These are phyloP conservation scores for Bertia moriformis DNA, from an alignment of 2,329 filamentous ascomycete species.

Conservation along the genomic window DNA sequence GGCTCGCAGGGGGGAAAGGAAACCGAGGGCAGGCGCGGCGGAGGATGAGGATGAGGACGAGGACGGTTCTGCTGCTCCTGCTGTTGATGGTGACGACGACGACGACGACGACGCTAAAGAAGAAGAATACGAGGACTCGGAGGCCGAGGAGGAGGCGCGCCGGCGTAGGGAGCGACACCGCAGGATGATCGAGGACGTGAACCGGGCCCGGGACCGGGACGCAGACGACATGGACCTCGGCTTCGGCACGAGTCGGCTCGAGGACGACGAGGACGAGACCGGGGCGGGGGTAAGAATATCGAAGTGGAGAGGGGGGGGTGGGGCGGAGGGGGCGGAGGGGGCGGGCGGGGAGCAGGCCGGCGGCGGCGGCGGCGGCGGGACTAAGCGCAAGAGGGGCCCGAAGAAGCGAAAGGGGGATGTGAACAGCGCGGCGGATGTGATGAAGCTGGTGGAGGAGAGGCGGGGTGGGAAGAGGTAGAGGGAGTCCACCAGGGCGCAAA, in stretches of 20 bases:
- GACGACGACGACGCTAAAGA: conserved; percentile 5
- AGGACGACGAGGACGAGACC: conserved; percentile 80
- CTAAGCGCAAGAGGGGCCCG: no score
- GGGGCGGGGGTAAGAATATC: no score
- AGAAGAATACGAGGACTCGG: conserved; percentile 6
- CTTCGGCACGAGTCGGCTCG: conserved; percentile 76
- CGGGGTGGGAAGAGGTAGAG: no score
- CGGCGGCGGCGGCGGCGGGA: no score
- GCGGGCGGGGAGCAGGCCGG: conserved; percentile 2
- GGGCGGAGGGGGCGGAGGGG: conserved; percentile 9
- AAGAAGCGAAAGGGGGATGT: no score
- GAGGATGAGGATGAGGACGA: conserved; percentile 20
- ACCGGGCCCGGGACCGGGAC: conserved; percentile 69
- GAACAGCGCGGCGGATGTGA: no score
- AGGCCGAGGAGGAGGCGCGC: conserved; percentile 25
- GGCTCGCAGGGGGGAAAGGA: conserved; percentile 42
- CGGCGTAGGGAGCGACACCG: conserved; percentile 55
- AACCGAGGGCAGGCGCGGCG: conserved; percentile 24
- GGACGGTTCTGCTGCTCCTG: no score
- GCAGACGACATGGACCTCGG: conserved; percentile 87
- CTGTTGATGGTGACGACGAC: no score
- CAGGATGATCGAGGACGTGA: conserved; percentile 59
- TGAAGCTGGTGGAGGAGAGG: no score
- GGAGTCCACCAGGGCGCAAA: no score
- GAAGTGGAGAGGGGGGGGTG: conserved; percentile 31